These are phyloP conservation scores for Pestalotiopsis sp. DNA, from an alignment of 2,329 filamentous ascomycete species.

Conservation along the genomic window DNA sequence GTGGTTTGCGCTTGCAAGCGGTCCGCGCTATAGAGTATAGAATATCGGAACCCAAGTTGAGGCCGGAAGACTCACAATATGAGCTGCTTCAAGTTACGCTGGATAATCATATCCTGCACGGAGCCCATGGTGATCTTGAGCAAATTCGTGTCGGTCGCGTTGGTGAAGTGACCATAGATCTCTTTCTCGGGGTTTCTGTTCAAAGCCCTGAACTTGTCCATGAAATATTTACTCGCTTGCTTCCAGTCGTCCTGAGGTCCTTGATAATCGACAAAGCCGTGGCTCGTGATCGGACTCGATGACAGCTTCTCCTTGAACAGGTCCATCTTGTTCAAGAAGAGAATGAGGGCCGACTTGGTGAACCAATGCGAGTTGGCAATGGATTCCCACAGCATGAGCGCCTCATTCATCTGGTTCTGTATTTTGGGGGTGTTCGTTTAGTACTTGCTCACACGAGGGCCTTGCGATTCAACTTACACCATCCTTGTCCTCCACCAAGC, in stretches of 20 bases:
- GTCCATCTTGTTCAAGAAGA: conserved; percentile 88
- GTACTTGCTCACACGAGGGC: conserved; percentile 1
- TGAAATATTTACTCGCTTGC: conserved; percentile 76
- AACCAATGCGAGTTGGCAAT: conserved; percentile 88
- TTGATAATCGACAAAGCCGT: conserved; percentile 77
- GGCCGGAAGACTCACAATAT: conserved; percentile 58
- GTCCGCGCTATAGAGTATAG: conserved; percentile 2
- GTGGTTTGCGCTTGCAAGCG: conserved; percentile 13
- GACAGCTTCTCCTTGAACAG: conserved; percentile 77
- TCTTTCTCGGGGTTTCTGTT: conserved; percentile 68
- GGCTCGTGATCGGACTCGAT: conserved; percentile 68
- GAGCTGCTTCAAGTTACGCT: conserved; percentile 77
- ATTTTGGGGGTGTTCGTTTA: conserved; percentile 15
- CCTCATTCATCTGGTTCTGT: conserved; percentile 90
- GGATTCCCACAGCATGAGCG: conserved; percentile 83
- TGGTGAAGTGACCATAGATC: conserved; percentile 64
- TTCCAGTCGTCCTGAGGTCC: conserved; percentile 72
- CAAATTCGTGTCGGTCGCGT: conserved; percentile 68
- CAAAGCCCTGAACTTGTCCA: conserved; percentile 76
- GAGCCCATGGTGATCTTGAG: conserved; percentile 85
- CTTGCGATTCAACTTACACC: conserved; percentile 62
- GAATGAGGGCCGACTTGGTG: conserved; percentile 75
- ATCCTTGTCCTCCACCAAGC: conserved; percentile 92
- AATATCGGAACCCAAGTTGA: conserved; percentile 8
- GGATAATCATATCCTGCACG: conserved; percentile 86